Base-by-base conservation (phyloP, 2,329 filamentous ascomycete species). In the Cytospora chrysosperma region DNA sequence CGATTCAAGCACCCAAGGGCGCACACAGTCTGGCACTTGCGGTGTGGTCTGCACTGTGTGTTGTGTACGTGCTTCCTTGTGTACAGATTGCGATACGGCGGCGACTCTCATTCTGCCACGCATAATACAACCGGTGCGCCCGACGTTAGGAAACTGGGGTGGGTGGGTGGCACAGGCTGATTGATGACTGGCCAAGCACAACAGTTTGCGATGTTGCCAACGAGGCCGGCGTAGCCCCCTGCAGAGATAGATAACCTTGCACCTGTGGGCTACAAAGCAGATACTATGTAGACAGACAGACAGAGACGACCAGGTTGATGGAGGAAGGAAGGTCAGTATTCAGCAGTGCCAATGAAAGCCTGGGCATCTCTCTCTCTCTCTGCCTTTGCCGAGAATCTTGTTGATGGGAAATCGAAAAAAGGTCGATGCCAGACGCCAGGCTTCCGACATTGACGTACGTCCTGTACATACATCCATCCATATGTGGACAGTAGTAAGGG, bases 81-180 rank as follows among this genome's bases (percentile, higher is more conserved):
- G 51, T 55, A n/a, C 40, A n/a, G n/a, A n/a, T 15, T 34, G 40
- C 26, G 17, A 12, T n/a, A n/a, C n/a, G n/a, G 47, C 50, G 32
- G 28, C 51, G 40, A 24, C 34, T 61, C 58, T 43, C 34, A 28
- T 24, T 64, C 50, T 57, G 53, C 27, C 47, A 56, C 60, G 53
- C 27, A 26, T 47, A 26, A 34, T 26, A 21, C 32, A 63, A 47
- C 60, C 63, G 59, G 63, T 63, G 59, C 55, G 30, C 21, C 63
- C 63, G 60, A 65, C 51, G 32, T 24, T 26, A 50, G 26, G 37
- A 53, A 43, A 61, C 59, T 26, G 43, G 50, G 54, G 50, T 28
- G 1, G 54, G 50, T 28, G 1, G 10, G 21, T 62, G 54, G 37
- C 34, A 54, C 50, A 27, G 26, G 34, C n/a, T 62, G 37, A 50